phyloP scores from a whole-genome alignment of 306 rosid genomes.

The Dalbergia cultrata region DNA sequence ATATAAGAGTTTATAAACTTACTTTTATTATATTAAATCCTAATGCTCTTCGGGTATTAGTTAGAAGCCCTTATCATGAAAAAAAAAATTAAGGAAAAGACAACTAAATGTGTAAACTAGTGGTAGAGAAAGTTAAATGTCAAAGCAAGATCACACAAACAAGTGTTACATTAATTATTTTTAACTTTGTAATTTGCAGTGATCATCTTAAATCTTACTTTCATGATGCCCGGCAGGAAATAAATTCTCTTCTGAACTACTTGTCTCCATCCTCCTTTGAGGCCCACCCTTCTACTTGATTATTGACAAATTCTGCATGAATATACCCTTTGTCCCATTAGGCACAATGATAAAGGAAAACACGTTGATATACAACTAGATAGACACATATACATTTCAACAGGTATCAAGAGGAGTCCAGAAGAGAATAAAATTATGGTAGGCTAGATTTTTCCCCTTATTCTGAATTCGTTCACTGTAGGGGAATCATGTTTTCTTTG shows the following conservation, averaged over 20 bases:
- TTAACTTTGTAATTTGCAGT: conserved; percentile 8
- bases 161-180: no score
- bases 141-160: no score
- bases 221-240: conserved; percentile 14
- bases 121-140: no score
- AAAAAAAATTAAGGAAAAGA: no score
- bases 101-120: no score
- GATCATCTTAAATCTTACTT: conserved; percentile 21
- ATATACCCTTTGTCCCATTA: conserved; percentile 50
- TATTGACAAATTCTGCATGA: conserved; percentile 31
- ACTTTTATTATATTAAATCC: no score
- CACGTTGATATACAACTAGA: conserved; percentile 10
- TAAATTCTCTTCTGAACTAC: conserved; percentile 33
- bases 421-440: conserved; percentile 16
- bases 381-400: not conserved
- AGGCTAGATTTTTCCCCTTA: conserved; percentile 19
- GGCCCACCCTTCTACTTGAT: conserved; percentile 28
- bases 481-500: conserved; percentile 16
- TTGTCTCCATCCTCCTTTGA: conserved; percentile 27
- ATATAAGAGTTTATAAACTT: no score
- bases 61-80: no score
- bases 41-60: no score
- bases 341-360: conserved; percentile 5
- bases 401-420: conserved; percentile 23
- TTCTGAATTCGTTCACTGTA: conserved; percentile 34